Percentiles rank a stretch among this genome's conserved stretches.
These are phyloP conservation scores for Plantago ovata DNA, from an alignment of 257 asterid genomes.

Conservation along the genomic window DNA sequence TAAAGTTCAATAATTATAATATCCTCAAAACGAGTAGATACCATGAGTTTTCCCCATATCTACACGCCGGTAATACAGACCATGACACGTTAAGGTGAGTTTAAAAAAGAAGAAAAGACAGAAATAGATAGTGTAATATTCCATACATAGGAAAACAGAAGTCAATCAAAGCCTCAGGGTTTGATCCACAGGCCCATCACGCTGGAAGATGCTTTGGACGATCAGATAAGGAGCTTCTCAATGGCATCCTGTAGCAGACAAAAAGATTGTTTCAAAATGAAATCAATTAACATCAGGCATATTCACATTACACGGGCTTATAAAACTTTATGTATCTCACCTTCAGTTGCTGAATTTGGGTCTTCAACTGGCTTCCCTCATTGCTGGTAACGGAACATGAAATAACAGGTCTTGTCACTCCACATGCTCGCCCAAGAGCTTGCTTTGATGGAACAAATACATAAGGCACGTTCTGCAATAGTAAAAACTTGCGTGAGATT, in stretches of 20 bases:
- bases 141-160: slow-evolving; percentile 14
- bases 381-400: slow-evolving; percentile 87
- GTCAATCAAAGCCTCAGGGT: slow-evolving; percentile 36
- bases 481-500: neutral
- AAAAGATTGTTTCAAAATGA: neutral
- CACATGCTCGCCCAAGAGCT: slow-evolving; percentile 93
- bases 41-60: slow-evolving; percentile 7
- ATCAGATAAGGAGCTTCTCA: slow-evolving; percentile 42
- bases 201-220: slow-evolving; percentile 18
- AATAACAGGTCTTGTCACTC: slow-evolving; percentile 87
- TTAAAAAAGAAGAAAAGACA: slow-evolving; percentile 6
- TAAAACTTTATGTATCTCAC: slow-evolving; percentile 22
- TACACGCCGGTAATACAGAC: slow-evolving; percentile 9
- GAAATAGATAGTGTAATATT: slow-evolving; percentile 15
- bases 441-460: slow-evolving; percentile 75
- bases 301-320: neutral
- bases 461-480: slow-evolving; percentile 60
- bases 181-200: slow-evolving; percentile 39
- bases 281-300: neutral
- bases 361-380: slow-evolving; percentile 83
- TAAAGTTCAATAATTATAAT: slow-evolving; percentile 3
- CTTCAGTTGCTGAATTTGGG: slow-evolving; percentile 83
- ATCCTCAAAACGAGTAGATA: slow-evolving; percentile 11
- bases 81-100: neutral
- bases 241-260: slow-evolving; percentile 32